These are phyloP conservation scores for Sarcodon aspratus DNA, from an alignment of 768 basidiomycete genomes.

Conservation along the genomic window DNA sequence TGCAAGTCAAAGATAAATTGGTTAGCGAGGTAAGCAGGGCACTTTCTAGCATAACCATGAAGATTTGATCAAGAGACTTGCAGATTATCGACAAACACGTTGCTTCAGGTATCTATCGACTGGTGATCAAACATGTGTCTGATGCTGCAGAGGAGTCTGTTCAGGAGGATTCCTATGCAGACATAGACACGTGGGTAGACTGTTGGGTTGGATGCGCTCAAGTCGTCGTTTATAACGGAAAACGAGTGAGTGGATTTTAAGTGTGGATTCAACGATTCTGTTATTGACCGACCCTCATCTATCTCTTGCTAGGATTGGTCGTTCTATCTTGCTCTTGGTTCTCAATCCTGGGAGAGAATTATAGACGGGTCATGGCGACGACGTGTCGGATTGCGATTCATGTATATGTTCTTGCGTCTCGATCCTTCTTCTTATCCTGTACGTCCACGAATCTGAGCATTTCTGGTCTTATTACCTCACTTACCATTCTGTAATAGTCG, in stretches of 20 bases:
- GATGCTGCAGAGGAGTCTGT: slow-evolving; percentile 16
- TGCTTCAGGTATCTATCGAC: slow-evolving; percentile 41
- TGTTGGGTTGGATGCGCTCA: slow-evolving; percentile 68
- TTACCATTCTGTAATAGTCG: slow-evolving; percentile 19
- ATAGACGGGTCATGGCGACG: slow-evolving; percentile 38
- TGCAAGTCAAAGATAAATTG: slow-evolving; percentile 31
- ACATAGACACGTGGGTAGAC: slow-evolving; percentile 48
- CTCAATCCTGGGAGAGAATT: slow-evolving; percentile 45
- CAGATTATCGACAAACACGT: slow-evolving; percentile 41
- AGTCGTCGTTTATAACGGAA: slow-evolving; percentile 42
- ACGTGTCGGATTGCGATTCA: slow-evolving; percentile 53
- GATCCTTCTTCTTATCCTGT: slow-evolving; percentile 55
- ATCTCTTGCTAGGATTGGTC: slow-evolving; percentile 44
- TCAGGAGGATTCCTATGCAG: slow-evolving; percentile 11
- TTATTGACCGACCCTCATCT: not conserved
- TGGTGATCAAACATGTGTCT: slow-evolving; percentile 37
- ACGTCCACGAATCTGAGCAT: slow-evolving; percentile 10
- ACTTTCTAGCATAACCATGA: not conserved
- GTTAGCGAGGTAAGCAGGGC: slow-evolving; percentile 34
- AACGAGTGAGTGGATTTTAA: slow-evolving; percentile 21
- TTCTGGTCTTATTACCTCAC: not conserved
- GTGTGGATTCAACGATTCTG: not conserved
- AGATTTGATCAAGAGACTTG: not conserved
- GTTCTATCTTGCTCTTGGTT: slow-evolving; percentile 37
- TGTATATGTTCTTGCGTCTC: slow-evolving; percentile 40